Evolutionary conservation across 2,329 filamentous ascomycete species (phyloP), one percentile per base, ranked within the genome.

Genomic region (Clonostachys sp.): DNA sequence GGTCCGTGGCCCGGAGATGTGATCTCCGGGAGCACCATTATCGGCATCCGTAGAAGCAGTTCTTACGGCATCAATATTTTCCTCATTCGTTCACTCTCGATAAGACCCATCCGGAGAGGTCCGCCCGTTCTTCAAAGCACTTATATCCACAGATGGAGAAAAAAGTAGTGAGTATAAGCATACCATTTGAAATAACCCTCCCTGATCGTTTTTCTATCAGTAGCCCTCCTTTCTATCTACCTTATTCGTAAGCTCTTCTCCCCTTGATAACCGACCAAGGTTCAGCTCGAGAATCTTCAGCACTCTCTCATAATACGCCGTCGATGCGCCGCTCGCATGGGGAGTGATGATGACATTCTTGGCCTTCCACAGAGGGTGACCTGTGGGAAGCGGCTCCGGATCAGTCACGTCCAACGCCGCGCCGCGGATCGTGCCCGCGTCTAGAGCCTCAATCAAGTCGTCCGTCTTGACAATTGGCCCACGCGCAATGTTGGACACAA

Each of bases 351-450:
- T 77, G 14, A 86, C 72, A 61, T 91, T 90, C 50, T 80, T 78
- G 13, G 84, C 71, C 24, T 71, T 75, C 87, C 87, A 92, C 45
- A 92, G 66, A 52, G 80, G 76, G 58, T 87, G 81, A 5, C 84
- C 79, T 3, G 73, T 65, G 0, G 87, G 86, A 52, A 92, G 61
- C 1, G 89, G 89, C 62, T 92, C 89, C 0, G 88, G 88, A 50
- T 91, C 87, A 2, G 87, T 87, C 1, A 92, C 88, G 60, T 91
- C 88, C 39, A 92, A 65, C 2, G 87, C 87, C 0, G 88, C 89
- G 33, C 88, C 88, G 4, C 71, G 58, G 43, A 75, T 68, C 14
- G 60, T 43, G 6, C 61, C 71, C 4, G 52, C 52, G 38, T 77
- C 65, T 12, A 91, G 66, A 0, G 86, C 84, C 2, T 70, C 69